Conservation (phyloP, 2,329 filamentous ascomycete genomes). For the Aspergillus ochraceus region DNA sequence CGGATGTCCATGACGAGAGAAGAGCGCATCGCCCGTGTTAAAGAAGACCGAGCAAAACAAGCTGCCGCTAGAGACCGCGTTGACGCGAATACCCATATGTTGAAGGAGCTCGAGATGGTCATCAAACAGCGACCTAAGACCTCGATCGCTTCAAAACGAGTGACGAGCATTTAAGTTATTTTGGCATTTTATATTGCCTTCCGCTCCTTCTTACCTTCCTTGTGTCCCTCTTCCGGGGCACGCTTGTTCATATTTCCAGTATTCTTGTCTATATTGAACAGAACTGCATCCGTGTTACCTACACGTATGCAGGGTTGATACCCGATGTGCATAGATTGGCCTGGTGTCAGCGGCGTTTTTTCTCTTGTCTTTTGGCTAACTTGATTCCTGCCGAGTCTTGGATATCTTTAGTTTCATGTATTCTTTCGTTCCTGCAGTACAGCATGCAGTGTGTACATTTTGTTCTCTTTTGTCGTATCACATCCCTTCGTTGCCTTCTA, state of each 20-base stretch:
- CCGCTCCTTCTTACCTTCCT: neutral
- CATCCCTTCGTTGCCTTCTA: neutral
- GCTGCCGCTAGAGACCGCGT: conserved; percentile 70
- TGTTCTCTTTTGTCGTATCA: conserved; percentile 12
- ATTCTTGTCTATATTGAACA: conserved; percentile 10
- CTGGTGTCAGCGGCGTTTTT: conserved; percentile 33
- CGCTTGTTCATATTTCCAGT: conserved; percentile 5
- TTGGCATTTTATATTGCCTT: neutral
- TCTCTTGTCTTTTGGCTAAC: conserved; percentile 10
- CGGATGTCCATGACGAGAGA: conserved; percentile 74
- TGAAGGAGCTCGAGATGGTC: conserved; percentile 88
- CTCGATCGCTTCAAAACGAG: conserved; percentile 39
- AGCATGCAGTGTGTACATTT: neutral
- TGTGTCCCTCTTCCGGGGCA: neutral
- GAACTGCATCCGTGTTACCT: conserved; percentile 14
- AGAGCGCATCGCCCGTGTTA: conserved; percentile 83
- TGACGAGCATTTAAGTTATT: conserved; percentile 43
- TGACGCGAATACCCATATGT: conserved; percentile 84
- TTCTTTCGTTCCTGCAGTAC: conserved; percentile 1
- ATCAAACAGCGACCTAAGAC: conserved; percentile 59
- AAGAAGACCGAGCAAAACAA: conserved; percentile 78
- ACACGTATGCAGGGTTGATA: conserved; percentile 31
- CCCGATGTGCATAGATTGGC: conserved; percentile 35
- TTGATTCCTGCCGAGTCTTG: conserved; percentile 5
- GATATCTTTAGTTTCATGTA: conserved; percentile 3